Evolutionary conservation across 2,329 filamentous ascomycete species (phyloP), one percentile per base, ranked within the genome.

Genomic region (Camillea tinctor): DNA sequence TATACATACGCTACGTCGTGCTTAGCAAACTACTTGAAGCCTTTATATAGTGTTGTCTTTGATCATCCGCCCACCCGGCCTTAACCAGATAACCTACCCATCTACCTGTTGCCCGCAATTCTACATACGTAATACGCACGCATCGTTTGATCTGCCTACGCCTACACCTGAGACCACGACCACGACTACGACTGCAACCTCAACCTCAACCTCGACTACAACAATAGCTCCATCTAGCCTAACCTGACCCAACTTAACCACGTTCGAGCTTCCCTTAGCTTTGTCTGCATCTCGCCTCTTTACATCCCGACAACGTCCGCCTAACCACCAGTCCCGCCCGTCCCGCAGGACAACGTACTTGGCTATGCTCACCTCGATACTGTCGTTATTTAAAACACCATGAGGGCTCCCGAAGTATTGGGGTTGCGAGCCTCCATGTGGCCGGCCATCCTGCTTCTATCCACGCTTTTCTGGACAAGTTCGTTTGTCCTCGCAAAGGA

Each of bases 401-500:
- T 86, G 84, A 85, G 80, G 80, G 76, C 78, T 71, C 74, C 77
- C 75, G 76, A 75, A 71, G 73, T 72, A 73, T 68, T 74, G 73
- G 79, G 76, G 76, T 77, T 77, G 67, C 75, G 76, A 69, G 77
- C 79, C 72, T 77, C 76, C 71, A 76, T 76, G 74, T 79, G 75
- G 67, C 68, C 68, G 15, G 52, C 61, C 21, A 44, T 70, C 26
- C 58, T 71, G 54, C 74, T 82, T 70, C 72, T 83, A 72, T 57
- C 61, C 15, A 62, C 66, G 23, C 56, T 71, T 30, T 54, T 72
- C 44, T 71, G 60, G 59, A 62, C 60, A 21, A 63, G 59, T 56
- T 64, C 72, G 55, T 75, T 76, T 66, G 70, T 70, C 66, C 68
- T 78, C 65, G 79, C 86, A 58, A 89, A 88, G 69, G 84, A 88